These are phyloP conservation scores for Beauveria pseudobassiana DNA, from an alignment of 2,329 filamentous ascomycete species.

Conservation along the genomic window DNA sequence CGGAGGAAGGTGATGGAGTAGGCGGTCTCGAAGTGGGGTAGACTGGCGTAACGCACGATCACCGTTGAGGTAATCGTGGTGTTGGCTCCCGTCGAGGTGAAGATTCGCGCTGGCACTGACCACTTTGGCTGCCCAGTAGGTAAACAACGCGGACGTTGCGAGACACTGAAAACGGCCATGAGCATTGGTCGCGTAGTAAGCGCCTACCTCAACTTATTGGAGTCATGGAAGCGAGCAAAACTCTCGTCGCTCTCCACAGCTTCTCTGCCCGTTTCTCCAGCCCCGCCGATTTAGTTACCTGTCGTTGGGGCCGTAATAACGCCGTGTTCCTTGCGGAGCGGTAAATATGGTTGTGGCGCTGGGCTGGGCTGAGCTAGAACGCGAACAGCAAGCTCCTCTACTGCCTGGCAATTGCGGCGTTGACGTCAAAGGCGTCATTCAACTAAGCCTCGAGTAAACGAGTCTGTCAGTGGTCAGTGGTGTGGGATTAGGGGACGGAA, in stretches of 20 bases:
- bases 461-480: background rate
- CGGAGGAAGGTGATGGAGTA: background rate
- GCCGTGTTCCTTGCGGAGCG: conserved; percentile 4
- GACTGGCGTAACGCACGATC: background rate
- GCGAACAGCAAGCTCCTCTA: background rate
- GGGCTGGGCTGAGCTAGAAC: background rate
- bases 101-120: background rate
- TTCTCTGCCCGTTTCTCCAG: background rate
- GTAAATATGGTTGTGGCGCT: background rate
- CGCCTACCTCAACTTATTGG: background rate
- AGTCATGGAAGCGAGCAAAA: background rate
- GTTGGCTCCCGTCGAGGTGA: background rate
- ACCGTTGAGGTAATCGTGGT: background rate
- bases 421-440: conserved; percentile 8
- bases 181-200: background rate
- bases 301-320: conserved; percentile 10
- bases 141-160: background rate
- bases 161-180: background rate
- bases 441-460: background rate
- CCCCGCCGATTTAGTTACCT: conserved; percentile 2
- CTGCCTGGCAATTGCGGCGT: background rate
- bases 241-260: background rate
- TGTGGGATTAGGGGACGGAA: background rate
- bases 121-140: background rate
- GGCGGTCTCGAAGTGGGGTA: background rate